phyloP scores from a whole-genome alignment of 1,139 yeast genomes.

The Pichia sp. region DNA sequence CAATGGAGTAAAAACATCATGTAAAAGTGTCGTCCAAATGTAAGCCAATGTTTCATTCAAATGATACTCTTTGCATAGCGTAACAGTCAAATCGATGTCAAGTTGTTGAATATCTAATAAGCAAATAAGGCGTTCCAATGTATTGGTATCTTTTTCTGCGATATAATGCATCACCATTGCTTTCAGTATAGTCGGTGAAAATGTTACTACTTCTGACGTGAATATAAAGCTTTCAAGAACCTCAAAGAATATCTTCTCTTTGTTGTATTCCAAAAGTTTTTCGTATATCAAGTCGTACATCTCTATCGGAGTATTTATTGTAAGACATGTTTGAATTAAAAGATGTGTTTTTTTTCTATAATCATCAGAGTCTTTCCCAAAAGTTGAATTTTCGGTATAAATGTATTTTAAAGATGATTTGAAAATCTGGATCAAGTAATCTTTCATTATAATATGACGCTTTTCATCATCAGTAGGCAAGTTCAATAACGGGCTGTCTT shows the following conservation, averaged over 20 bases:
- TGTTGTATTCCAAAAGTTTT: constrained; percentile 32
- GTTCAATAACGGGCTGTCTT: constrained; percentile 47
- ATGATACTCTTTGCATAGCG: constrained; percentile 51
- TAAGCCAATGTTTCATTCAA: constrained; percentile 60
- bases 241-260: constrained; percentile 43
- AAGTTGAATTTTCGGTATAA: constrained; percentile 30
- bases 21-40: constrained; percentile 62
- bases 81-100: constrained; percentile 69
- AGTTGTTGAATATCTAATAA: constrained; percentile 59
- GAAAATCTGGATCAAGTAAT: constrained; percentile 56
- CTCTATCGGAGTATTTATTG: constrained; percentile 37
- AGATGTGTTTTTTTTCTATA: constrained; percentile 20
- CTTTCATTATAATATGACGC: constrained; percentile 48
- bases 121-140: constrained; percentile 64
- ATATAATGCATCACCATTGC: constrained; percentile 53
- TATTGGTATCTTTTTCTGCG: constrained; percentile 39
- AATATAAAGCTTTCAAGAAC: constrained; percentile 50
- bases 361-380: background rate
- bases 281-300: constrained; percentile 57
- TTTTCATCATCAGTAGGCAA: constrained; percentile 46
- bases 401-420: constrained; percentile 47
- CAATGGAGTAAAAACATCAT: constrained; percentile 68
- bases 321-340: constrained; percentile 40
- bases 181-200: constrained; percentile 64
- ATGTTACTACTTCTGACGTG: constrained; percentile 39